Base-by-base conservation (phyloP, 2,329 filamentous ascomycete species). In the Pseudocercospora cruenta region DNA sequence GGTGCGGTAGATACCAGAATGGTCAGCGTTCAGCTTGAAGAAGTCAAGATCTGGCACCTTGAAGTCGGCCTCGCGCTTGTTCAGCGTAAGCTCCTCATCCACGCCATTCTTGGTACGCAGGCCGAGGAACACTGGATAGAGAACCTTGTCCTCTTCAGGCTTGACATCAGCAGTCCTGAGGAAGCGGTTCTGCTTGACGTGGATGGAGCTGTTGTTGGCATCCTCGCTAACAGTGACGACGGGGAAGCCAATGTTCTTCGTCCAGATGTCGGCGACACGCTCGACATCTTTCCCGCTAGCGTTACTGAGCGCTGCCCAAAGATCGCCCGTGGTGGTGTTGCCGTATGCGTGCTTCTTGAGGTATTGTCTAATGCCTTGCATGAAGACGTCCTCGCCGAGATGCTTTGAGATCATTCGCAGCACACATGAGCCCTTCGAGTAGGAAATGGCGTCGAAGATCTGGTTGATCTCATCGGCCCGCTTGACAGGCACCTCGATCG, bases 341-440 rank as follows among this genome's bases (percentile, higher is more conserved):
- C 92, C 91, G 77, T 95, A 98, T n/a, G 93, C 93, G 77, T 97
- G 94, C 83, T 95, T 96, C 84, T 94, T 96, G 73, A 98, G 87
- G 78, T 98, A 98, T 63, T 88, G 87, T 60, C 93, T 88, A 62
- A 98, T 91, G 76, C 94, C 94, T 78, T 97, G 92, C 77, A 98
- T 88, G 85, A 98, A 98, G 19, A 88, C 85, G 51, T 97, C 93
- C 79, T 98, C 94, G 59, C 94, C 94, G 24, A 98, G 84, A 75
- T 96, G 96, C 71, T 93, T 96, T 21, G 94, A 97, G 71, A 98
- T 94, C 94, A 98, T 98, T 76, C 94, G 91, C 67, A 98, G 85
- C 36, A 98, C 94, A 73, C 93, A 96, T 10, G 94, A 97, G 19
- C 94, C 94, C 83, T 98, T 98, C 63, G 93, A 94, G 81, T 98